Evolutionary conservation across 139 green algal species (phyloP).

Genomic region (Volvox reticuliferus): DNA sequence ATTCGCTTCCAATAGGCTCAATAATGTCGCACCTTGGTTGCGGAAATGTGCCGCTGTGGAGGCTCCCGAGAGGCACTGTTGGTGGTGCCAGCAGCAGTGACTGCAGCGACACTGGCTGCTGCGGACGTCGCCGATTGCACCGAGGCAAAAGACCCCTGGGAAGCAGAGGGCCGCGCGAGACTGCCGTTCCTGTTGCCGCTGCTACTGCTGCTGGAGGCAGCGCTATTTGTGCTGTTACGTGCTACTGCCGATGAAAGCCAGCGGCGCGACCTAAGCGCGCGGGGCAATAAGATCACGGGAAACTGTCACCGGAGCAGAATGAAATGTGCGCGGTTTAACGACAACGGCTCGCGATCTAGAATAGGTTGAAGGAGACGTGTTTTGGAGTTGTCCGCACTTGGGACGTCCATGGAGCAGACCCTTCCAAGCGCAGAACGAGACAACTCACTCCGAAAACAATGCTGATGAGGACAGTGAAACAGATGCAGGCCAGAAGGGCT

Average conservation of each 20-base stretch:
- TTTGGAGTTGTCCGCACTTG: too few species aligned
- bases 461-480: neutral
- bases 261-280: neutral
- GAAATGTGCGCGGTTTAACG: too few species aligned
- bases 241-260: neutral
- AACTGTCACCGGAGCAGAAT: too few species aligned
- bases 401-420: too few species aligned
- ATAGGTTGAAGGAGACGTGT: too few species aligned
- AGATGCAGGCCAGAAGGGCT: neutral
- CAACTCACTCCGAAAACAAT: neutral
- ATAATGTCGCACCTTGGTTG: conserved; percentile 19
- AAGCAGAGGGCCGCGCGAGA: neutral
- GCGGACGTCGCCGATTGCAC: neutral
- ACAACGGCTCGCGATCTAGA: too few species aligned
- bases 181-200: neutral
- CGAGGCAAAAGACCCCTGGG: neutral
- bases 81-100: neutral
- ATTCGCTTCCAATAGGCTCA: too few species aligned
- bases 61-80: neutral
- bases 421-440: too few species aligned
- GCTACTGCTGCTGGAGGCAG: neutral
- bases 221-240: neutral
- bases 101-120: too few species aligned
- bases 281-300: too few species aligned
- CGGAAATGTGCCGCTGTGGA: conserved; percentile 25